Percentiles rank a stretch among this genome's conserved stretches.
Conservation (phyloP, 768 basidiomycete species). For the Ramaria rubella region DNA sequence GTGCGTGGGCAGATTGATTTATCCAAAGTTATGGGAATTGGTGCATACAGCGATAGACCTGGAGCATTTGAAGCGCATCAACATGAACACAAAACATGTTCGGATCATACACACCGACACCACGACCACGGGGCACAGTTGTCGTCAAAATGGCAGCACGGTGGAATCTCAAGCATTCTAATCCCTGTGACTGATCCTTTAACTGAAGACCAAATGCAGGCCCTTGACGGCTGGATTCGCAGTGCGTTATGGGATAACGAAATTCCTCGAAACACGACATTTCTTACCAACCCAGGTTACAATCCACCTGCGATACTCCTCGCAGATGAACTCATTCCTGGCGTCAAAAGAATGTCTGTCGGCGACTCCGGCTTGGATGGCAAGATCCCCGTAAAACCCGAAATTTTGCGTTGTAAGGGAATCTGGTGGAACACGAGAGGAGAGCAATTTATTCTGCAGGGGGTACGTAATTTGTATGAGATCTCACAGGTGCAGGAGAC, state of each 20-base stretch:
- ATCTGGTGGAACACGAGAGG: slow-evolving; percentile 53
- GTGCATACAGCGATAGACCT: slow-evolving; percentile 48
- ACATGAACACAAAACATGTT: slow-evolving; percentile 24
- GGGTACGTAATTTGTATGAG: slow-evolving; percentile 88
- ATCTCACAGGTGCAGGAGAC: slow-evolving; percentile 41
- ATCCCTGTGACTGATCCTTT: slow-evolving; percentile 69
- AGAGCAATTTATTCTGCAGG: slow-evolving; percentile 73
- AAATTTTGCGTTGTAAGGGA: slow-evolving; percentile 86
- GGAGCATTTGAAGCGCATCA: slow-evolving; percentile 22
- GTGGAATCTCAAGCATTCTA: slow-evolving; percentile 67
- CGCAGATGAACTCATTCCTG: not conserved
- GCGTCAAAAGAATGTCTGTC: not conserved
- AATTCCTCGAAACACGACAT: slow-evolving; percentile 28
- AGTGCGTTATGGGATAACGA: slow-evolving; percentile 73
- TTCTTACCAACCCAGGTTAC: not conserved
- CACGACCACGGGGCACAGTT: slow-evolving; percentile 29
- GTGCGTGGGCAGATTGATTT: slow-evolving; percentile 69
- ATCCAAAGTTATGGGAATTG: slow-evolving; percentile 66
- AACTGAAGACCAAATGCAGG: slow-evolving; percentile 36
- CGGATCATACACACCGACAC: slow-evolving; percentile 28
- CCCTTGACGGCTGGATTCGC: slow-evolving; percentile 77
- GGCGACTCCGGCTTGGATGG: not conserved
- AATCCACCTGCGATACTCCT: not conserved
- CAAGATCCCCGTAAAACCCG: slow-evolving; percentile 14
- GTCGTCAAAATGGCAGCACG: slow-evolving; percentile 26